These are phyloP conservation scores for Linum usitatissimum DNA, from an alignment of 345 rosid genomes.

Conservation along the genomic window DNA sequence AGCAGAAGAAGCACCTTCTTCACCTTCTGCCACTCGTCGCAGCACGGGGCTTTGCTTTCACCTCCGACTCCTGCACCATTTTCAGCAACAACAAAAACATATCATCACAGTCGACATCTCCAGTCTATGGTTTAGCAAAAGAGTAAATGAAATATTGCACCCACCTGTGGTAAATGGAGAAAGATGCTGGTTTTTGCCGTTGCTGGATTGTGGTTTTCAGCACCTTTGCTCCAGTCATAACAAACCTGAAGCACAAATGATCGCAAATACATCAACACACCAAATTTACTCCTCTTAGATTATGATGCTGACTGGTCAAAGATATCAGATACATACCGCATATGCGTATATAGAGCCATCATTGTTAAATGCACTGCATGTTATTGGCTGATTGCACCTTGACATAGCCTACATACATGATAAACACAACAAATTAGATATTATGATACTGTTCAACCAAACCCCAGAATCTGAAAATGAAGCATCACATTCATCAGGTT, in stretches of 20 bases:
- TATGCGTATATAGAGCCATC: constrained; percentile 92
- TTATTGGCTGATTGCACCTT: constrained; percentile 78
- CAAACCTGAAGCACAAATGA: constrained; percentile 38
- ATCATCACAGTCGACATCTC: neutral
- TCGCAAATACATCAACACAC: neutral
- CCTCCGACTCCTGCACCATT: constrained; percentile 59
- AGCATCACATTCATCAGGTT: neutral
- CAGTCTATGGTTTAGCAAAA: neutral
- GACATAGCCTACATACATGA: constrained; percentile 59
- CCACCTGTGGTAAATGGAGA: constrained; percentile 60
- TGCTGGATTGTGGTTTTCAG: constrained; percentile 72
- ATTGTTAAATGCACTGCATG: constrained; percentile 83
- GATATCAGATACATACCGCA: constrained; percentile 37
- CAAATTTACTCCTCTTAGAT: neutral
- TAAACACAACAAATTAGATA: neutral
- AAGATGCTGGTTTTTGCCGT: constrained; percentile 46
- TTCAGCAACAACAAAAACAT: neutral
- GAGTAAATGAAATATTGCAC: neutral
- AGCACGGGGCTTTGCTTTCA: constrained; percentile 67
- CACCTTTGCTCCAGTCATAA: constrained; percentile 96
- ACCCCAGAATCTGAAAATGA: neutral
- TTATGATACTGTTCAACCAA: neutral
- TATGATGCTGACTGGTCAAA: neutral
- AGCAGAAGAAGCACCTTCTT: neutral
- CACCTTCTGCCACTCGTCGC: constrained; percentile 16